phyloP scores from a whole-genome alignment of 2,329 filamentous ascomycete species.

The Beauveria varroae region DNA sequence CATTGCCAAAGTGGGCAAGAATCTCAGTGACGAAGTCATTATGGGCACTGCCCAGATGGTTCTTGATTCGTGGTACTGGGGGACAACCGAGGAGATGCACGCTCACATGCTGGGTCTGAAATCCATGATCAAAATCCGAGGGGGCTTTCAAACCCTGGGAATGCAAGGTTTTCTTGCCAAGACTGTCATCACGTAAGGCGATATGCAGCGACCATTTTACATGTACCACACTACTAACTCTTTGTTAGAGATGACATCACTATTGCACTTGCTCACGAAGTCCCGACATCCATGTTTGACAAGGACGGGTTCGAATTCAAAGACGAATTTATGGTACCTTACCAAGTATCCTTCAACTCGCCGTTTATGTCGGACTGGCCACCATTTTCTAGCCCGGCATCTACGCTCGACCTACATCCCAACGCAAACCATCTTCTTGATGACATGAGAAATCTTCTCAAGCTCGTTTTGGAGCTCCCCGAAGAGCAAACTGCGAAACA shows the following conservation, averaged over 20 bases:
- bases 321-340: conserved; percentile 30
- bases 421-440: conserved; percentile 43
- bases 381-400: conserved; percentile 34
- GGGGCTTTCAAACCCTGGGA: conserved; percentile 37
- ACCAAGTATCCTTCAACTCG: conserved; percentile 38
- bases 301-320: conserved; percentile 33
- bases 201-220: background rate
- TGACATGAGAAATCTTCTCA: conserved; percentile 41
- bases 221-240: conserved; percentile 12
- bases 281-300: conserved; percentile 33
- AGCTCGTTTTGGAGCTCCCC: conserved; percentile 33
- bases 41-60: conserved; percentile 42
- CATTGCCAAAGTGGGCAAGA: conserved; percentile 27
- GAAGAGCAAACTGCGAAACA: conserved; percentile 26
- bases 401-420: conserved; percentile 36
- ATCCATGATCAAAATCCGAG: conserved; percentile 40
- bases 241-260: conserved; percentile 35
- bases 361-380: conserved; percentile 37
- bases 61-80: conserved; percentile 48
- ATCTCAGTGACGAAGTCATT: conserved; percentile 38
- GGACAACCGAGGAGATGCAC: conserved; percentile 34
- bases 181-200: conserved; percentile 39
- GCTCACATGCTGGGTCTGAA: conserved; percentile 39
- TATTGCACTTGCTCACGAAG: conserved; percentile 42
- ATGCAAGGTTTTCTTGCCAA: conserved; percentile 40